These are phyloP conservation scores for Fusarium verrucosum DNA, from an alignment of 2,329 filamentous ascomycete species.

Conservation along the genomic window DNA sequence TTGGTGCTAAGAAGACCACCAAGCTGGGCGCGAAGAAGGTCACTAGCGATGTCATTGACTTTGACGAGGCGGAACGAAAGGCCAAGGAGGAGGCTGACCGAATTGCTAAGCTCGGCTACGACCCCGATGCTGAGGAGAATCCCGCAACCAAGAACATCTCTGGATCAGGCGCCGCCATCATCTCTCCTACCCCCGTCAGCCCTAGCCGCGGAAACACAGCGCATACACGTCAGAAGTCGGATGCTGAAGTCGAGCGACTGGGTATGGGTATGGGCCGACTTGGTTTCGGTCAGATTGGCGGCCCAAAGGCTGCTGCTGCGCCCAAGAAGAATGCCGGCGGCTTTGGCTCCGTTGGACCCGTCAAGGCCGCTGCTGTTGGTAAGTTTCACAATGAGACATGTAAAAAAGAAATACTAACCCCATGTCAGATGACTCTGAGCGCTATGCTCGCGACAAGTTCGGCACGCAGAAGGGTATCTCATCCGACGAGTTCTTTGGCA, in stretches of 20 bases:
- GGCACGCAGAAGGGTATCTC: conserved; percentile 94
- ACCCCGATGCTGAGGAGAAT: conserved; percentile 83
- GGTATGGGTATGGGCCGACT: conserved; percentile 89
- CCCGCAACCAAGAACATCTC: conserved; percentile 58
- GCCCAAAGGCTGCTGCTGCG: conserved; percentile 64
- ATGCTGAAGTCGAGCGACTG: conserved; percentile 84
- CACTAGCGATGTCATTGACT: conserved; percentile 82
- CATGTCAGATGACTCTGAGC: conserved; percentile 74
- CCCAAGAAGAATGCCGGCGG: conserved; percentile 79
- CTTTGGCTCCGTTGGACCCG: conserved; percentile 84
- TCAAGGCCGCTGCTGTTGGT: conserved; percentile 77
- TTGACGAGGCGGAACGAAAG: conserved; percentile 96
- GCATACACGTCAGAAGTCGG: conserved; percentile 68
- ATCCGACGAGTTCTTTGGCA: conserved; percentile 97
- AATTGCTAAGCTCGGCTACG: conserved; percentile 94
- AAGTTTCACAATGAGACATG: conserved; percentile 42
- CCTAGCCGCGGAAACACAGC: conserved; percentile 66
- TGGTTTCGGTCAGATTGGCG: conserved; percentile 87
- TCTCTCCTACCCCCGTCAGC: conserved; percentile 78
- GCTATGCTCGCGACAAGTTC: conserved; percentile 88
- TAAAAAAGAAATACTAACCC: conserved; percentile 10
- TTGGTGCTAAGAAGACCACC: conserved; percentile 81
- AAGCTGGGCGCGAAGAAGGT: conserved; percentile 97
- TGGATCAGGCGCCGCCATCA: conserved; percentile 68
- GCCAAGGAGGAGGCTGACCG: conserved; percentile 97